phyloP scores from a whole-genome alignment of 202 grass and related monocot genomes.

The Schoenoplectus tabernaemontani region DNA sequence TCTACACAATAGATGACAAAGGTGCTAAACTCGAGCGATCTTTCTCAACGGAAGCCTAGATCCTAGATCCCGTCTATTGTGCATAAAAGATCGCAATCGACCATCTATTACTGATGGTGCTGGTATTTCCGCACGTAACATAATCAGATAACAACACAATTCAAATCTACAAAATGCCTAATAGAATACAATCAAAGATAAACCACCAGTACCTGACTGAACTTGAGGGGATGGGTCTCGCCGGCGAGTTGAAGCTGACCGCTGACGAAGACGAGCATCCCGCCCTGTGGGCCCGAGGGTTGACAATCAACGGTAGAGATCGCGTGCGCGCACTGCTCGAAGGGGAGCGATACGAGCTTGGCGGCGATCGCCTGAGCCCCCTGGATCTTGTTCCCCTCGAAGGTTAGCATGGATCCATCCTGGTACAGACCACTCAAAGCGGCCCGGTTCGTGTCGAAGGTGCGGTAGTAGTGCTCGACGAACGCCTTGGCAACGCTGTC shows the following conservation, averaged over 20 bases:
- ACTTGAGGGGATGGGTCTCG: constrained; percentile 45
- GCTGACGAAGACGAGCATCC: constrained; percentile 60
- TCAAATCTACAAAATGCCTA: not conserved
- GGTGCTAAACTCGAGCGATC: no score
- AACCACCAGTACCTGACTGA: constrained; percentile 36
- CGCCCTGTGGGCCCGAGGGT: constrained; percentile 43
- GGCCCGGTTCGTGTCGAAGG: constrained; percentile 46
- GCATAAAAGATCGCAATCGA: not conserved
- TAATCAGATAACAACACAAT: not conserved
- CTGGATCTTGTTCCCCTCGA: constrained; percentile 43
- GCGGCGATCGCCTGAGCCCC: constrained; percentile 31
- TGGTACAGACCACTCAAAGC: constrained; percentile 33
- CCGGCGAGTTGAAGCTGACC: constrained; percentile 31
- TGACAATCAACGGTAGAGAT: constrained; percentile 53
- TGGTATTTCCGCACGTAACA: not conserved
- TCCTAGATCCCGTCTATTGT: not conserved
- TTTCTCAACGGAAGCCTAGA: not conserved
- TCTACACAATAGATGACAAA: no score
- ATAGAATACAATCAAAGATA: not conserved
- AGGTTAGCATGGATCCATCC: constrained; percentile 59
- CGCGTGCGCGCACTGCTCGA: constrained; percentile 33
- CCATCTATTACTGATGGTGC: not conserved
- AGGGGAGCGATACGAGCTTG: constrained; percentile 53
- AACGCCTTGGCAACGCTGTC: constrained; percentile 43
- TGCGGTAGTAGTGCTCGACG: constrained; percentile 63